phyloP scores from a whole-genome alignment of 176 grass and related monocot genomes.

The Calamus simplicifolius region DNA sequence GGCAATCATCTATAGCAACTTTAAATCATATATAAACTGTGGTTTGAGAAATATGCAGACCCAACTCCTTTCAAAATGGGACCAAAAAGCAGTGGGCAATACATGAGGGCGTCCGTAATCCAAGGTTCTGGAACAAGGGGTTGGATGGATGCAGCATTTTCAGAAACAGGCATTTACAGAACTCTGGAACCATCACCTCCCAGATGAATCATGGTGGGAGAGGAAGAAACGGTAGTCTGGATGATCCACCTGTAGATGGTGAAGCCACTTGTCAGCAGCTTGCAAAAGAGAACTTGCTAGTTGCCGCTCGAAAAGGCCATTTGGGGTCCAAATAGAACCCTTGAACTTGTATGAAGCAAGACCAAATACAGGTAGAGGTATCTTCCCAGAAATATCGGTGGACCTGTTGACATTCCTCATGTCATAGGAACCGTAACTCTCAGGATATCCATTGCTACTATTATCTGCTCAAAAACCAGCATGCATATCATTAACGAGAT shows the following conservation, averaged over 20 bases:
- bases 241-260: slow-evolving; percentile 36
- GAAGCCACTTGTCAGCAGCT: slow-evolving; percentile 58
- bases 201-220: slow-evolving; percentile 25
- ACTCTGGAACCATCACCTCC: slow-evolving; percentile 3
- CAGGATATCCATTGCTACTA: slow-evolving; percentile 3
- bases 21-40: no score
- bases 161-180: no score
- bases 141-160: no score
- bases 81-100: no score
- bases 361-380: slow-evolving; percentile 48
- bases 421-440: slow-evolving; percentile 5
- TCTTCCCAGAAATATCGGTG: slow-evolving; percentile 23
- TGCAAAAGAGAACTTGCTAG: slow-evolving; percentile 39
- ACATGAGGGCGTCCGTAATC: no score
- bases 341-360: slow-evolving; percentile 54
- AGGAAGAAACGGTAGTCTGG: slow-evolving; percentile 72
- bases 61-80: no score
- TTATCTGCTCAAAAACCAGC: not conserved
- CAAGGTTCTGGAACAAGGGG: no score
- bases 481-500: not conserved
- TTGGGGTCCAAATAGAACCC: slow-evolving; percentile 48
- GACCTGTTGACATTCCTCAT: slow-evolving; percentile 18
- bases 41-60: no score
- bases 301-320: slow-evolving; percentile 30
- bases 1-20: no score